Conservation (phyloP, 345 rosid species). For the Brassica napus region Da-Ae NC_063441.1:22732001-22732500, state of each 20-base stretch:
- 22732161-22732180: conserved; percentile 44
- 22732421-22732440: conserved; percentile 58
- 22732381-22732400: not conserved
- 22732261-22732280: conserved; percentile 37
- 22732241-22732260: conserved; percentile 60
- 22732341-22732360: not conserved
- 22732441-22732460: conserved; percentile 59
- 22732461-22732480: conserved; percentile 64
- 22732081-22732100: conserved; percentile 15
- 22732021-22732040: conserved; percentile 44
- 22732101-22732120: conserved; percentile 20
- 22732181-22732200: conserved; percentile 26
- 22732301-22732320: conserved; percentile 41
- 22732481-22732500: conserved; percentile 69
- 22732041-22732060: conserved; percentile 45
- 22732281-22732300: conserved; percentile 46
- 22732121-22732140: conserved; percentile 47
- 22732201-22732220: conserved; percentile 42
- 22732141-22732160: conserved; percentile 56
- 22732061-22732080: conserved; percentile 41
- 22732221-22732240: conserved; percentile 70
- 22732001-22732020: conserved; percentile 38
- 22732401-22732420: not conserved
- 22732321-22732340: conserved; percentile 69
- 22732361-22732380: not conserved